A percentile compares a stretch with the other conserved stretches of the same genome.
Conservation (phyloP, 2,329 filamentous ascomycete species). For the Colletotrichum viniferum region DNA sequence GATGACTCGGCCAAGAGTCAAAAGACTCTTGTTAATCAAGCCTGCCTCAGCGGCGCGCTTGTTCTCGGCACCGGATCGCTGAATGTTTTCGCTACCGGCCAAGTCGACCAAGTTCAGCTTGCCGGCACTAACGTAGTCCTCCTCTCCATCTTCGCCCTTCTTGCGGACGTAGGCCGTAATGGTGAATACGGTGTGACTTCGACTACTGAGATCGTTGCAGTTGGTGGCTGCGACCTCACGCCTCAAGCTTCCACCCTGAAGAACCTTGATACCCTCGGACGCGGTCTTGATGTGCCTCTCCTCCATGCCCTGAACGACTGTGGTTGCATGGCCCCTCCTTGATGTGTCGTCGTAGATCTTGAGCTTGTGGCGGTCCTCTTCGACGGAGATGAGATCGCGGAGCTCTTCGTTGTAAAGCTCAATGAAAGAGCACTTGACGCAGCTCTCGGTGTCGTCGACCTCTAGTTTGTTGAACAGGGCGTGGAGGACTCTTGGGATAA, state of each 20-base stretch:
- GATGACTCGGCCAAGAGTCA: constrained; percentile 95
- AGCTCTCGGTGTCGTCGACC: constrained; percentile 77
- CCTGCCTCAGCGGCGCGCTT: constrained; percentile 96
- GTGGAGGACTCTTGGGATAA: constrained; percentile 90
- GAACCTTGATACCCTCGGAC: constrained; percentile 82
- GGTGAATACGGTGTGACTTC: constrained; percentile 97
- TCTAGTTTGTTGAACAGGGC: constrained; percentile 87
- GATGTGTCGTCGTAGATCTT: constrained; percentile 95
- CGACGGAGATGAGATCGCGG: constrained; percentile 81
- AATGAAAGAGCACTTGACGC: constrained; percentile 97
- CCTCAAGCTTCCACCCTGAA: constrained; percentile 89
- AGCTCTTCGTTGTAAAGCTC: constrained; percentile 98
- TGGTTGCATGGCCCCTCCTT: constrained; percentile 82
- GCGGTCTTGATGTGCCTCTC: constrained; percentile 91
- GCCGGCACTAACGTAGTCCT: constrained; percentile 88
- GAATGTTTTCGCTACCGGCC: constrained; percentile 97
- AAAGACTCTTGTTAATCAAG: constrained; percentile 95
- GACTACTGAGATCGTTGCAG: constrained; percentile 96
- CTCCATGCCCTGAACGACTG: constrained; percentile 96
- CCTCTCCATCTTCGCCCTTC: constrained; percentile 79
- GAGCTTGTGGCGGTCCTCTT: constrained; percentile 78
- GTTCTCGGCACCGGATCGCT: constrained; percentile 95
- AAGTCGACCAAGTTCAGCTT: constrained; percentile 97
- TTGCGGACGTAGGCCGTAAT: constrained; percentile 91
- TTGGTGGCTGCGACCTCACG: constrained; percentile 99